Percentiles rank a stretch among this genome's conserved stretches.
These are phyloP conservation scores for Rhizopus delemar DNA, from an alignment of 371 early-diverging fungal genomes.

Conservation along the genomic window DNA sequence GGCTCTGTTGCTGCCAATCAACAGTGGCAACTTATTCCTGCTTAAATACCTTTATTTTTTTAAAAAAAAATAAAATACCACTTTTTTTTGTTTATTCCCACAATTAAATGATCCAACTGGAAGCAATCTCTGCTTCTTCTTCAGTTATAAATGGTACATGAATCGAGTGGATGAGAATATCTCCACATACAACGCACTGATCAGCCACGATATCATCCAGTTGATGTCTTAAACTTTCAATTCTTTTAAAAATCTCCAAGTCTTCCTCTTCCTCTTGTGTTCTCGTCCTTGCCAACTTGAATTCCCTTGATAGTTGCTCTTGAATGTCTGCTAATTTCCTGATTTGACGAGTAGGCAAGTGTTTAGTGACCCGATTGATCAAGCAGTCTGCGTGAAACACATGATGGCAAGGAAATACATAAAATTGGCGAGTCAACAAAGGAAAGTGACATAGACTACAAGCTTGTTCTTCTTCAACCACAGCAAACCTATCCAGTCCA, in stretches of 20 bases:
- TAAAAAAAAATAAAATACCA: background rate
- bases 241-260: conserved; percentile 16
- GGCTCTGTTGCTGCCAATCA: conserved; percentile 31
- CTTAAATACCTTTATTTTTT: background rate
- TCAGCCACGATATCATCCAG: conserved; percentile 79
- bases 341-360: conserved; percentile 39
- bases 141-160: conserved; percentile 66
- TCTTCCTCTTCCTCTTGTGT: conserved; percentile 24
- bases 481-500: conserved; percentile 15
- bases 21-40: conserved; percentile 17
- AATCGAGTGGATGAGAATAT: conserved; percentile 81
- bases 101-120: conserved; percentile 56
- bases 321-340: conserved; percentile 57
- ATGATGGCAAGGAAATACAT: conserved; percentile 27
- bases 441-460: conserved; percentile 45
- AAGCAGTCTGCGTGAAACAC: conserved; percentile 81
- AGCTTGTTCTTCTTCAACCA: conserved; percentile 24
- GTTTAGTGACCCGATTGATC: conserved; percentile 55
- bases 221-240: conserved; percentile 52
- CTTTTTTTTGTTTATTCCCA: background rate
- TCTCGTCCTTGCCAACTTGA: conserved; percentile 15
- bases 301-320: conserved; percentile 57
- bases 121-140: conserved; percentile 53
- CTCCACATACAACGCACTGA: conserved; percentile 88
- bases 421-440: conserved; percentile 31